Evolutionary conservation across 2,329 filamentous ascomycete genomes (phyloP).

Genomic region (Penicillium decumbens): DNA sequence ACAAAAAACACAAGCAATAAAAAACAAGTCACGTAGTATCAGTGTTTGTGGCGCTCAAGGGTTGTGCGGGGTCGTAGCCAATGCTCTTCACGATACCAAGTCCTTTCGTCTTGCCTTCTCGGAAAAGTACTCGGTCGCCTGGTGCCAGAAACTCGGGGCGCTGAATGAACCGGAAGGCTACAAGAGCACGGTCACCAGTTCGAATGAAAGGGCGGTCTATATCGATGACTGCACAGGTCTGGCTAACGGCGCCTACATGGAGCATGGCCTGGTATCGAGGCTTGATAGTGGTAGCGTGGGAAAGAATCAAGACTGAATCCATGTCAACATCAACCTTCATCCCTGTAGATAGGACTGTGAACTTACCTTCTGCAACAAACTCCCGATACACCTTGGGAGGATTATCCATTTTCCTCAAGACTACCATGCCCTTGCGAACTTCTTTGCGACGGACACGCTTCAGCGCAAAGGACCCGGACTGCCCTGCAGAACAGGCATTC

Average conservation of each 20-base stretch:
- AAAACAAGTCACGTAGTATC: neutral
- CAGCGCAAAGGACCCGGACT: constrained; percentile 86
- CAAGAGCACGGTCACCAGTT: constrained; percentile 86
- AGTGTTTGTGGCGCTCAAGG: constrained; percentile 37
- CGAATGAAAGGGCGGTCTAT: constrained; percentile 94
- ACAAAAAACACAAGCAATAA: too few relatives aligned
- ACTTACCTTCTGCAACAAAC: constrained; percentile 69
- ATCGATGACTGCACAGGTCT: constrained; percentile 96
- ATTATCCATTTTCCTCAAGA: constrained; percentile 75
- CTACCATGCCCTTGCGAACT: constrained; percentile 96
- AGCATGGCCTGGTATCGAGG: constrained; percentile 97
- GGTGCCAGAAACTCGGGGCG: constrained; percentile 85
- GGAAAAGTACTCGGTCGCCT: constrained; percentile 84
- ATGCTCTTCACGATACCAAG: constrained; percentile 89
- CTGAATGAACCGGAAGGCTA: constrained; percentile 93
- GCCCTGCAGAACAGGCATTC: constrained; percentile 80
- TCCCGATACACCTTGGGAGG: constrained; percentile 69
- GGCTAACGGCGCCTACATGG: constrained; percentile 88
- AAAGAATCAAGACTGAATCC: constrained; percentile 74
- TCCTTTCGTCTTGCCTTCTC: constrained; percentile 91
- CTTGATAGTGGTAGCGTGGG: constrained; percentile 94
- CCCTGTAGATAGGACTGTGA: neutral
- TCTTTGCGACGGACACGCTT: constrained; percentile 85
- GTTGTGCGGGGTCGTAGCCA: constrained; percentile 70
- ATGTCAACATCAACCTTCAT: constrained; percentile 7